Evolutionary conservation across 2,329 filamentous ascomycete species (phyloP).

Genomic region (Blumeriella jaapii): DNA sequence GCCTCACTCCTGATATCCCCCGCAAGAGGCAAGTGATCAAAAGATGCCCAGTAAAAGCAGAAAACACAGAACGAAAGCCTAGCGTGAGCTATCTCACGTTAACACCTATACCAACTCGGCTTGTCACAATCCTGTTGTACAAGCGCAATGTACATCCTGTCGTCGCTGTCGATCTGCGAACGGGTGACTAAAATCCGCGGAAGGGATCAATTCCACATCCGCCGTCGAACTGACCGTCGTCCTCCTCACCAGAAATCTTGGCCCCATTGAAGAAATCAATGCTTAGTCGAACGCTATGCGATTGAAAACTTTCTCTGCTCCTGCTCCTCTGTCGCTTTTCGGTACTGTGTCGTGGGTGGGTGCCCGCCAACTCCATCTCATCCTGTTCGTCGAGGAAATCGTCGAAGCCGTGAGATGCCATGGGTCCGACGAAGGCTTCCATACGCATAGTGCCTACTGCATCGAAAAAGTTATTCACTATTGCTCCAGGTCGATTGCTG

Average conservation of each 20-base stretch:
- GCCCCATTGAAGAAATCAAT: slow-evolving; percentile 40
- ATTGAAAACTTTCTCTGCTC: slow-evolving; percentile 24
- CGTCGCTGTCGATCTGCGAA: not conserved
- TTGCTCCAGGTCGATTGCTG: slow-evolving; percentile 21
- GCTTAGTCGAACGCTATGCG: slow-evolving; percentile 27
- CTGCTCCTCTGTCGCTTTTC: slow-evolving; percentile 21
- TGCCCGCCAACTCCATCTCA: slow-evolving; percentile 23
- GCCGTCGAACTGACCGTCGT: slow-evolving; percentile 31
- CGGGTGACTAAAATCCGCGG: slow-evolving; percentile 38
- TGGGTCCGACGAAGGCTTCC: slow-evolving; percentile 82
- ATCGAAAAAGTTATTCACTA: slow-evolving; percentile 55
- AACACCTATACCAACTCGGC: slow-evolving; percentile 2
- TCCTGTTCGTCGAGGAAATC: slow-evolving; percentile 26
- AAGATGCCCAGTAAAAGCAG: not conserved
- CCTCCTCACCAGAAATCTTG: slow-evolving; percentile 39
- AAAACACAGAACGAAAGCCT: not conserved
- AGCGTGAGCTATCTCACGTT: slow-evolving; percentile 6
- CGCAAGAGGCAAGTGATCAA: not conserved
- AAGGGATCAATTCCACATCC: slow-evolving; percentile 47
- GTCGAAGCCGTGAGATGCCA: slow-evolving; percentile 30
- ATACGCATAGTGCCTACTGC: slow-evolving; percentile 86
- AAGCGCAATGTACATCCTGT: not conserved
- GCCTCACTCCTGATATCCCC: not conserved
- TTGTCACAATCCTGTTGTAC: not conserved
- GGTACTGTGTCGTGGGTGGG: slow-evolving; percentile 20